Base-by-base conservation (phyloP, 208 protist species). In the Ichthyophonus hoferi region DNA sequence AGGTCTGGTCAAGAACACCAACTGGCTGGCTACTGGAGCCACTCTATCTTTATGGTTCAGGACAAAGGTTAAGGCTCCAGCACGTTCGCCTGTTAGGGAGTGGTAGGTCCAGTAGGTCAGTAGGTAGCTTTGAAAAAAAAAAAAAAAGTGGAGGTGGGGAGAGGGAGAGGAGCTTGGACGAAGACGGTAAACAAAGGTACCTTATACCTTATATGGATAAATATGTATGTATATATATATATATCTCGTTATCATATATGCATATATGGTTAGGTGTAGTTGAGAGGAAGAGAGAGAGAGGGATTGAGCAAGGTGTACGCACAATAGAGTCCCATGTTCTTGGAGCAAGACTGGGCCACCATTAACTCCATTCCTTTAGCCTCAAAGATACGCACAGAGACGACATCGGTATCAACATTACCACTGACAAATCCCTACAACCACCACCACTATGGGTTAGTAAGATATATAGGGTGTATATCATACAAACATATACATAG, bases 271-370 rank as follows among this genome's bases (percentile, higher is more conserved):
- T 7, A 67, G 50, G 50, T 7, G 50, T 7, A 67, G 50, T 24
- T 24, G 50, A 24, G 50, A 24, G 50, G 50, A 67, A 24, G 50
- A 24, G 50, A 67, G 50, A 24, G 50, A 24, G 50, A 24, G 50
- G 50, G 50, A 24, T 7, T 7, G 50, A 24, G 24, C 14, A 24
- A 24, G 50, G 50, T 7, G 50, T 3, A 58, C 81, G 24, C 42
- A 87, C 89, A 96, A 91, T 99, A 99, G 0, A 99, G 92, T 67
- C 98, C 98, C 91, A 99, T 97, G 93, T 99, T 99, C 94, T 99
- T 99, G 37, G 97, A 95, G 92, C 97, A 99, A 3, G 97, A 98
- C 94, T 99, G 97, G 38, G 94, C 92, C 12, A 97, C 2, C 24
- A 97, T 76, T 37, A 92, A 88, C 42, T 97, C 90, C 39, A 98